phyloP scores from a whole-genome alignment of 2,329 filamentous ascomycete species.

The Fusarium incarnatum region DNA sequence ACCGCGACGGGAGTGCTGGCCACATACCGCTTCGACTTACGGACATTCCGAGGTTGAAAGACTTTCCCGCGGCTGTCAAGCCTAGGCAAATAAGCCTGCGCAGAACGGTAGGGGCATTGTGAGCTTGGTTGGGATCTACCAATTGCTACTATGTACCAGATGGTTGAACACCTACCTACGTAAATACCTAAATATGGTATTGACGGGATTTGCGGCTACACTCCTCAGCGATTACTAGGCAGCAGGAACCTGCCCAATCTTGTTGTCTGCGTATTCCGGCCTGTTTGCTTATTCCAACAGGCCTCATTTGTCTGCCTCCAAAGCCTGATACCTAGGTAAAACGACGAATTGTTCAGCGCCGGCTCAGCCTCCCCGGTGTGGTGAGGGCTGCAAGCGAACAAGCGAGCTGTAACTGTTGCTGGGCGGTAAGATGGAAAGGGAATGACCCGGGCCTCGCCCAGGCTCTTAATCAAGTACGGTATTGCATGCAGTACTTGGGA shows the following conservation, averaged over 20 bases:
- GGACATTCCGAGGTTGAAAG: conserved; percentile 19
- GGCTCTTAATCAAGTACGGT: background rate
- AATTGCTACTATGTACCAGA: background rate
- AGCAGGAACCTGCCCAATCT: conserved; percentile 20
- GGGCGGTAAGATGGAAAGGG: conserved; percentile 32
- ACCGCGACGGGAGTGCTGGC: background rate
- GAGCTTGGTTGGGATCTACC: background rate
- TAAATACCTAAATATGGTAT: background rate
- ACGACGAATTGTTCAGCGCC: conserved; percentile 35
- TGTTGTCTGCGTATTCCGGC: conserved; percentile 20
- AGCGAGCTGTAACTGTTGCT: conserved; percentile 26
- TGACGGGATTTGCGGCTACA: conserved; percentile 2
- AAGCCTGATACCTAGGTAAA: conserved; percentile 21
- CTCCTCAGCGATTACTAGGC: background rate
- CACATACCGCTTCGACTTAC: conserved; percentile 1
- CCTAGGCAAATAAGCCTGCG: conserved; percentile 6
- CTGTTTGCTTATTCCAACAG: conserved; percentile 30
- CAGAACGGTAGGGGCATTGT: background rate
- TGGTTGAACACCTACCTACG: background rate
- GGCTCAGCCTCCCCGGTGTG: conserved; percentile 39
- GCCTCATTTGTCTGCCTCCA: conserved; percentile 26
- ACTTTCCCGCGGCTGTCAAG: background rate
- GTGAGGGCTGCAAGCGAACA: conserved; percentile 36
- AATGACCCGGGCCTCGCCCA: conserved; percentile 5
- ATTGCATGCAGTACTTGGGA: background rate